Conservation (phyloP, 2,329 filamentous ascomycete species). For the Nigrograna mackinnonii region DNA sequence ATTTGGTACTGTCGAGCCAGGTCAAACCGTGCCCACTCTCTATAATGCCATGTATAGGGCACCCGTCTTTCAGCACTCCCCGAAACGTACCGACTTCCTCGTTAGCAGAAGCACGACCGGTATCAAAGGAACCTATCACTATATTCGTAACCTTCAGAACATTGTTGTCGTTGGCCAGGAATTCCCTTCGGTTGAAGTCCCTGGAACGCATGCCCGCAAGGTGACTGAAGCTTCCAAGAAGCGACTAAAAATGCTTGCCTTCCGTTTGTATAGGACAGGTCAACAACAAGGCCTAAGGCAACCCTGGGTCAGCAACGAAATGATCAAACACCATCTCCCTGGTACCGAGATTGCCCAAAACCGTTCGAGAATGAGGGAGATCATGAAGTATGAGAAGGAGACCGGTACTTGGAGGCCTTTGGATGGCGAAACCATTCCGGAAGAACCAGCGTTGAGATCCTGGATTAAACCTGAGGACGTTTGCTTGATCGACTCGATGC, state of each 20-base stretch:
- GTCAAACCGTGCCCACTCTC: constrained; percentile 86
- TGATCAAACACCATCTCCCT: constrained; percentile 72
- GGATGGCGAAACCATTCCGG: constrained; percentile 73
- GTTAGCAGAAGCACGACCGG: constrained; percentile 82
- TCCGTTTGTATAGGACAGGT: constrained; percentile 81
- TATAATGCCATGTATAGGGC: constrained; percentile 96
- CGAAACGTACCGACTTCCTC: constrained; percentile 81
- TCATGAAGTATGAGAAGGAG: constrained; percentile 87
- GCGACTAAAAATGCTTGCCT: constrained; percentile 93
- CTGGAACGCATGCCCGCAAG: constrained; percentile 89
- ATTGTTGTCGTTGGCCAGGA: constrained; percentile 90
- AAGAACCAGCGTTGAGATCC: constrained; percentile 76
- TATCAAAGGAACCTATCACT: constrained; percentile 77
- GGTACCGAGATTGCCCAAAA: constrained; percentile 96
- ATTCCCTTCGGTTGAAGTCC: constrained; percentile 89
- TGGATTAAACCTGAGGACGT: constrained; percentile 97
- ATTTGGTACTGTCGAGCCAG: constrained; percentile 90
- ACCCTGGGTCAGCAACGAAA: constrained; percentile 75
- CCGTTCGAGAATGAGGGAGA: constrained; percentile 94
- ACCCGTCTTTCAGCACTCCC: constrained; percentile 85
- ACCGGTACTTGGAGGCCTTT: constrained; percentile 80
- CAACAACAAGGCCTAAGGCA: constrained; percentile 71
- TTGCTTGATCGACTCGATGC: constrained; percentile 93
- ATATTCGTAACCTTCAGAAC: constrained; percentile 86
- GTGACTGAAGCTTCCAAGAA: constrained; percentile 98